These are phyloP conservation scores for Camellia sinensis DNA, from an alignment of 148 eudicot species.

Conservation along the genomic window DNA sequence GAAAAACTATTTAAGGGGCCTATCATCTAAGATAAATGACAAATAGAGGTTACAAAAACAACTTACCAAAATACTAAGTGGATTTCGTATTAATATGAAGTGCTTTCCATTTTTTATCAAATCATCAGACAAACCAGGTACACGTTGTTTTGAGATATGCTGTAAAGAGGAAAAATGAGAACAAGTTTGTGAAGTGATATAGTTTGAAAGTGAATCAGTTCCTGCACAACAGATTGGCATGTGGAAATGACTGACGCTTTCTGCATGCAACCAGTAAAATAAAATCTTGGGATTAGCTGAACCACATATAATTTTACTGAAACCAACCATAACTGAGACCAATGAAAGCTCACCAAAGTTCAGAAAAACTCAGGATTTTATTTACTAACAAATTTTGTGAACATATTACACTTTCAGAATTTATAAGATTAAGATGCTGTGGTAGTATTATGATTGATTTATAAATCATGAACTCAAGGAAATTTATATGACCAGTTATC, in stretches of 20 bases:
- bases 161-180: conserved; percentile 28
- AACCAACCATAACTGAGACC: not conserved
- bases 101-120: conserved; percentile 89
- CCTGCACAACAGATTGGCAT: conserved; percentile 10
- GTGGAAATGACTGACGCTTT: not conserved
- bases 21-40: not conserved
- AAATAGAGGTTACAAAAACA: not conserved
- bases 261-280: not conserved
- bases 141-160: conserved; percentile 81
- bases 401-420: not conserved
- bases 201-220: not conserved
- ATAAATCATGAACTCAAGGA: too few species aligned
- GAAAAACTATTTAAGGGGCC: not conserved
- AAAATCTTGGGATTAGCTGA: not conserved
- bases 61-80: conserved; percentile 78
- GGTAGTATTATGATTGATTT: not conserved
- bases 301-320: not conserved
- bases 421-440: not conserved
- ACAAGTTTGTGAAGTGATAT: not conserved
- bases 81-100: conserved; percentile 81
- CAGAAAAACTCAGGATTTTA: not conserved
- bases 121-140: conserved; percentile 65
- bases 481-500: too few species aligned
- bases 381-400: too few species aligned
- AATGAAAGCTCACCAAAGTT: not conserved